Conservation (phyloP, 2,329 filamentous ascomycete genomes). For the Dichotomopilus funicola region DNA sequence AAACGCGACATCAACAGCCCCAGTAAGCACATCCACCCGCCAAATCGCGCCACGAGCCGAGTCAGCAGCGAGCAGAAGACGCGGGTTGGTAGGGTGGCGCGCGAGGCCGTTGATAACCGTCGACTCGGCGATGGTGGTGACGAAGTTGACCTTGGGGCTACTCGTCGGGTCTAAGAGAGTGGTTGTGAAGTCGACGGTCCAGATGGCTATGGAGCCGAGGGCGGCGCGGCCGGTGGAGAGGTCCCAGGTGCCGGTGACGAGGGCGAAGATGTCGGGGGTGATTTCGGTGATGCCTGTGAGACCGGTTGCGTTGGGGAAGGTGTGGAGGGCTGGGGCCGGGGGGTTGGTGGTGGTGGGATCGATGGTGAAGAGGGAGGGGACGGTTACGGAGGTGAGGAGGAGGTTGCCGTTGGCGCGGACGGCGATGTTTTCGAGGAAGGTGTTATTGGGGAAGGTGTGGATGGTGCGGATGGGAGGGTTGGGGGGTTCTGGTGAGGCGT, state of each 20-base stretch:
- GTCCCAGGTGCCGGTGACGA: slow-evolving; percentile 13
- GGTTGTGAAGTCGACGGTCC: slow-evolving; percentile 15
- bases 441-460: slow-evolving; percentile 18
- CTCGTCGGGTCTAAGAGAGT: not conserved
- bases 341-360: slow-evolving; percentile 13
- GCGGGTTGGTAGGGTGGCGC: slow-evolving; percentile 12
- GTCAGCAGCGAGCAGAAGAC: slow-evolving; percentile 17
- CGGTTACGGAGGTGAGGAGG: slow-evolving; percentile 16
- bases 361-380: slow-evolving; percentile 9
- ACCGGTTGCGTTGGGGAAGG: slow-evolving; percentile 17
- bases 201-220: slow-evolving; percentile 13
- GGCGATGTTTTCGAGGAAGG: slow-evolving; percentile 22
- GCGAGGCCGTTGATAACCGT: slow-evolving; percentile 20
- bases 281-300: slow-evolving; percentile 19
- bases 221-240: slow-evolving; percentile 13
- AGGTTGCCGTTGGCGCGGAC: slow-evolving; percentile 18
- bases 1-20: slow-evolving; percentile 14
- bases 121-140: slow-evolving; percentile 9
- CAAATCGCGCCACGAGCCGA: slow-evolving; percentile 17
- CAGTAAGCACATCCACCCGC: slow-evolving; percentile 14
- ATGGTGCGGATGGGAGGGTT: slow-evolving; percentile 4
- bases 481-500: not conserved
- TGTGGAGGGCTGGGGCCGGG: slow-evolving; percentile 13
- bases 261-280: slow-evolving; percentile 17
- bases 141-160: not conserved